phyloP scores from a whole-genome alignment of 805 yeast genomes.

The Myxozyma sirexii region DNA sequence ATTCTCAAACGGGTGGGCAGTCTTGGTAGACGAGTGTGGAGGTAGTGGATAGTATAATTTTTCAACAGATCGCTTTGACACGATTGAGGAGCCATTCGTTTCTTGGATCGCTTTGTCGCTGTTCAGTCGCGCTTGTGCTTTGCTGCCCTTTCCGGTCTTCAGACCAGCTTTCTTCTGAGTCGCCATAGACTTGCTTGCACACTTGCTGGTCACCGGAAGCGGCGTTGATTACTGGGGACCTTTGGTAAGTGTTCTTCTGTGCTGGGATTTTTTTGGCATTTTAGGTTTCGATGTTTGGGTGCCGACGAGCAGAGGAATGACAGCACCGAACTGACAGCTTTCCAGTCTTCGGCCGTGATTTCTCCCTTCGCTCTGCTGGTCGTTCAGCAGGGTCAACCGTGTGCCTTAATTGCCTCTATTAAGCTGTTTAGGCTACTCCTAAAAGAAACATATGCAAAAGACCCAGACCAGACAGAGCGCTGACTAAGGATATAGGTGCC shows the following conservation, averaged over 20 bases:
- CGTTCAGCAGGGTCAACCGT: too few species aligned
- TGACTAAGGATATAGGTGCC: neutral
- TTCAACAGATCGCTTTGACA: conserved; percentile 80
- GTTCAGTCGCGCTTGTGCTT: conserved; percentile 12
- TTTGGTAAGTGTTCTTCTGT: too few species aligned
- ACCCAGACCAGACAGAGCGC: too few species aligned
- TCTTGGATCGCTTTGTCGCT: conserved; percentile 66
- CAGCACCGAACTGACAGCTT: too few species aligned
- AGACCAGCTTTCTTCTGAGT: neutral
- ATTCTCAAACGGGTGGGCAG: conserved; percentile 10
- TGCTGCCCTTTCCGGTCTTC: conserved; percentile 8
- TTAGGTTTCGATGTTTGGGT: conserved; percentile 5
- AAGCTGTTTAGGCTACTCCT: too few species aligned
- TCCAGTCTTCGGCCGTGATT: too few species aligned
- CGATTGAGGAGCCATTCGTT: conserved; percentile 81
- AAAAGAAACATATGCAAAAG: too few species aligned
- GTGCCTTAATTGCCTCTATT: too few species aligned
- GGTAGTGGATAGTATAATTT: conserved; percentile 46
- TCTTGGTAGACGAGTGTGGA: conserved; percentile 28
- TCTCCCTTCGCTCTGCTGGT: too few species aligned
- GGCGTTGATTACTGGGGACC: too few species aligned
- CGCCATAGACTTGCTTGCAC: neutral
- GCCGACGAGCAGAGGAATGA: too few species aligned
- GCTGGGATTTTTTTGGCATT: neutral
- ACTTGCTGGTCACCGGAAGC: neutral